phyloP scores from a whole-genome alignment of 2,329 filamentous ascomycete genomes.

The Colletotrichum sp. region DNA sequence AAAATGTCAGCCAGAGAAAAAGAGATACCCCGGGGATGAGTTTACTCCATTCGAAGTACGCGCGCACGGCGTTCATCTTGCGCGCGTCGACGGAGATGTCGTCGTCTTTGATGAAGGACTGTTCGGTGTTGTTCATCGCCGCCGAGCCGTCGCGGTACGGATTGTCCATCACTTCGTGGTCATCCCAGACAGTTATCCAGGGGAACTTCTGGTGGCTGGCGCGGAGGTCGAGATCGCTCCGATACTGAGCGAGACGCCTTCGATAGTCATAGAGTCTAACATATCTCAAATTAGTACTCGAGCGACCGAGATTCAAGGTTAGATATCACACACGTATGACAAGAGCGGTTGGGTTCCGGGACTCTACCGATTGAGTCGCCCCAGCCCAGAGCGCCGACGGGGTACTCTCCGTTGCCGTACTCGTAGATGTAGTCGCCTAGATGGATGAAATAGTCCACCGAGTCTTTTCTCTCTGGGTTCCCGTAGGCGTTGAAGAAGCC shows the following conservation, averaged over 20 bases:
- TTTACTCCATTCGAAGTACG: constrained; percentile 68
- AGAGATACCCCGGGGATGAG: accelerated
- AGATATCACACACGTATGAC: constrained; percentile 38
- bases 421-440: constrained; percentile 72
- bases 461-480: constrained; percentile 62
- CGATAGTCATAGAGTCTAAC: constrained; percentile 45
- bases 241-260: constrained; percentile 43
- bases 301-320: constrained; percentile 22
- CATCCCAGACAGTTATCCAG: constrained; percentile 52
- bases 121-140: constrained; percentile 68
- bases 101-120: constrained; percentile 63
- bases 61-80: constrained; percentile 75
- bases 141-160: constrained; percentile 66
- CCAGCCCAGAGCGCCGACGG: constrained; percentile 42
- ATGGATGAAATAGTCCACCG: constrained; percentile 65
- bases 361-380: constrained; percentile 56
- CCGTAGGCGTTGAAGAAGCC: constrained; percentile 67
- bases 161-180: constrained; percentile 63
- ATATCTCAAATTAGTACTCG: accelerated
- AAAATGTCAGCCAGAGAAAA: neutral
- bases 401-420: constrained; percentile 42
- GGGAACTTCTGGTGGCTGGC: constrained; percentile 45
- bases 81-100: constrained; percentile 70
- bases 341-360: constrained; percentile 55
- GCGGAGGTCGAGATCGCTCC: constrained; percentile 44